phyloP scores from a whole-genome alignment of 2,329 filamentous ascomycete species.

The Xylariaceae sp. region DNA sequence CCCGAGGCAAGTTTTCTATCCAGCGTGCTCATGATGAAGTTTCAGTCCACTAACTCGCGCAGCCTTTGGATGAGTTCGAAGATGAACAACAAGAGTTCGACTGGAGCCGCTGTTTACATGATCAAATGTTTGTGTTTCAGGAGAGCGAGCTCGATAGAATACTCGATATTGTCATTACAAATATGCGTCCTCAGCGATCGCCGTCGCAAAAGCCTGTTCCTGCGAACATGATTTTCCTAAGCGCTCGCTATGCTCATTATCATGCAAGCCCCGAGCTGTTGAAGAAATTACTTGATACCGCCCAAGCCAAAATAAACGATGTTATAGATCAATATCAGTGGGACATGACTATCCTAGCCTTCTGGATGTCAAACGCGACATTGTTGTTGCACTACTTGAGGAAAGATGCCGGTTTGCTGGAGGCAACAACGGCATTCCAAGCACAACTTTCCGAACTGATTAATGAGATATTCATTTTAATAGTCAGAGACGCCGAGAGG shows the following conservation, averaged over 20 bases:
- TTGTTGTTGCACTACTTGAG: constrained; percentile 94
- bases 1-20: constrained; percentile 62
- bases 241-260: constrained; percentile 93
- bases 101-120: constrained; percentile 88
- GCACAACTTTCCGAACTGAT: constrained; percentile 88
- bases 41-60: constrained; percentile 25
- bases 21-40: not conserved
- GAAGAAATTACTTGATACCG: constrained; percentile 70
- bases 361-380: constrained; percentile 98
- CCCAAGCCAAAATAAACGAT: constrained; percentile 94
- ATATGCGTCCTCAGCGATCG: constrained; percentile 94
- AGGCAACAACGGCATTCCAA: constrained; percentile 83
- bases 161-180: constrained; percentile 91
- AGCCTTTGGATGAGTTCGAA: constrained; percentile 72
- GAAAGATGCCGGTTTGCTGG: constrained; percentile 78
- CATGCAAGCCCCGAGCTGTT: constrained; percentile 84
- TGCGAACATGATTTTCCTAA: constrained; percentile 93
- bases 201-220: constrained; percentile 97
- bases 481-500: constrained; percentile 91
- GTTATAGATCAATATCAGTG: constrained; percentile 94
- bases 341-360: constrained; percentile 99
- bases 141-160: constrained; percentile 88
- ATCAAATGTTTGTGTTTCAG: constrained; percentile 99
- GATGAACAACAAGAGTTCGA: constrained; percentile 93
- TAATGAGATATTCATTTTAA: constrained; percentile 97